Evolutionary conservation across 768 basidiomycete species (phyloP).

Genomic region (Harrya chromipes): DNA sequence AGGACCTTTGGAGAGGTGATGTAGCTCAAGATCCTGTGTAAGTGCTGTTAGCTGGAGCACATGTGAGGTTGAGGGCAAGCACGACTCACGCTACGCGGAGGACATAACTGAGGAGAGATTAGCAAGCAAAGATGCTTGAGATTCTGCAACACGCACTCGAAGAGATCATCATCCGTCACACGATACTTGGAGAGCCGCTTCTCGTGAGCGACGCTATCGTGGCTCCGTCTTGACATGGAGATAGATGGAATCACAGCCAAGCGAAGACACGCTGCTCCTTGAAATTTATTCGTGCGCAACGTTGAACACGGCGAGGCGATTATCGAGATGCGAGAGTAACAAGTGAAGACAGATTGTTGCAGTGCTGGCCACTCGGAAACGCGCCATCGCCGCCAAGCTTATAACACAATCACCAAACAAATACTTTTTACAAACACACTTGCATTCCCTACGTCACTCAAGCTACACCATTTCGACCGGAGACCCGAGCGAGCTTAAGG

Average conservation of each 20-base stretch:
- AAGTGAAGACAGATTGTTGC: constrained; percentile 33
- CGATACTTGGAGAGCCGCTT: constrained; percentile 72
- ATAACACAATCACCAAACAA: constrained; percentile 23
- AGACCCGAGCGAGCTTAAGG: no score
- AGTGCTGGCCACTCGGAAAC: not conserved
- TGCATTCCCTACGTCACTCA: no score
- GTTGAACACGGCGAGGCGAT: not conserved
- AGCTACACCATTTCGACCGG: no score
- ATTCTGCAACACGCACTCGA: constrained; percentile 55
- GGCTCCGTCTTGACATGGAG: constrained; percentile 70
- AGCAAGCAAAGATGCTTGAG: not conserved
- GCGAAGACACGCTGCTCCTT: constrained; percentile 1
- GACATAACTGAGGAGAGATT: constrained; percentile 55
- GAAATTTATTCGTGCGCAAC: constrained; percentile 3
- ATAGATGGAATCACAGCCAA: constrained; percentile 14
- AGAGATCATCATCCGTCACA: constrained; percentile 82
- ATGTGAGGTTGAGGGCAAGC: not conserved
- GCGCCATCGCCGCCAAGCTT: not conserved
- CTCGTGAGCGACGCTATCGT: constrained; percentile 67
- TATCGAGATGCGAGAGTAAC: not conserved
- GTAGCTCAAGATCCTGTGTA: constrained; percentile 64
- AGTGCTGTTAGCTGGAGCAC: constrained; percentile 7
- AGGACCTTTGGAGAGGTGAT: constrained; percentile 59
- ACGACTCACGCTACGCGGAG: constrained; percentile 77
- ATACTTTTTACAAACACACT: constrained; percentile 8